Evolutionary conservation across 2,329 filamentous ascomycete species (phyloP), one percentile per base, ranked within the genome.

Genomic region (Teratosphaeria viscida): DNA sequence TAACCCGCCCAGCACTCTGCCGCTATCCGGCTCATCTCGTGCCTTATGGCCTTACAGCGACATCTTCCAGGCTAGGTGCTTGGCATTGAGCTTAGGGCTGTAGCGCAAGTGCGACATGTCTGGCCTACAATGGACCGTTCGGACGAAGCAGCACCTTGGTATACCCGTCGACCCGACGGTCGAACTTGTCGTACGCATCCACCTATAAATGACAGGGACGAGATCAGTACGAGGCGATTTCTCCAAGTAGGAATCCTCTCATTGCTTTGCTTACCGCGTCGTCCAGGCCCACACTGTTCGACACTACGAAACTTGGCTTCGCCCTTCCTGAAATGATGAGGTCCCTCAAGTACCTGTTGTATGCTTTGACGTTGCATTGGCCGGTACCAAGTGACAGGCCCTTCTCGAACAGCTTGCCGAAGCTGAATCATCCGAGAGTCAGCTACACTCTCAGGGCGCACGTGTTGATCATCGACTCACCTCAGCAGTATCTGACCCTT

Each of bases 371-470:
- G 62, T 87, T 87, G 73, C 84, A 87, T 67, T 87, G 83, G 0
- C 84, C 83, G 26, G 82, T 85, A 10, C 81, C 80, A 2, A 87
- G 73, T 1, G 78, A 77, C 5, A 87, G 74, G 1, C 84, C 83
- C 78, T 87, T 87, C 65, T 87, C 84, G 65, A 87, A 87, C 0
- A 87, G 74, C 70, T 87, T 87, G 59, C 85, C 84, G 65, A 87
- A 87, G 58, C 80, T 83, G 32, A 2, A 23, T 19, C 6, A n/a
- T 23, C n/a, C 43, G 43, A 49, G n/a, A n/a, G 43, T 49, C n/a
- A 87, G 75, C 61, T 83, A 75, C 57, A 87, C 81, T 76, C 84
- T 81, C 0, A 84, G 32, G 52, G 27, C 27, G 14, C 52, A 32
- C 12, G 4, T 8, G 12, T 16, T 29, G 12, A 32, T 14, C 19